Evolutionary conservation across 73 alveolate genomes (phyloP).

Genomic region (Urostyla sp.): DNA sequence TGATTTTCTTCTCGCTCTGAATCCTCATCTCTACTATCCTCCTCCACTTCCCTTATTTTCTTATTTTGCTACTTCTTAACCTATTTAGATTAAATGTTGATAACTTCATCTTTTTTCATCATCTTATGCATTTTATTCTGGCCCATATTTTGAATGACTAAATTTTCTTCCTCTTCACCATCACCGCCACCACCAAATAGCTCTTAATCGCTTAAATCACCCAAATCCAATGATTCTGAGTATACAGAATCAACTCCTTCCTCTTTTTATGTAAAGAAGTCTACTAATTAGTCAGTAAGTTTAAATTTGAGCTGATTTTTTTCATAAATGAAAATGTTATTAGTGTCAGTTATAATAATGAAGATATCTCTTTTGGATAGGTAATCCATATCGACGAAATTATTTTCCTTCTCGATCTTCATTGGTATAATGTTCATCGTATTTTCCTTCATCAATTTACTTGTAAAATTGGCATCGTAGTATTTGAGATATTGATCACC

Average conservation of each 20-base stretch:
- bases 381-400: conserved; percentile 65
- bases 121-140: too few relatives aligned
- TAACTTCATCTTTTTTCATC: too few relatives aligned
- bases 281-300: not conserved
- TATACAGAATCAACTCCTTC: not conserved
- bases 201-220: conserved; percentile 14
- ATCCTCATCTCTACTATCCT: not conserved
- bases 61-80: not conserved
- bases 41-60: not conserved
- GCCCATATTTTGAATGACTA: too few relatives aligned
- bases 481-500: conserved; percentile 56
- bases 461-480: conserved; percentile 65
- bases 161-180: conserved; percentile 14
- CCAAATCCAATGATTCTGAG: not conserved
- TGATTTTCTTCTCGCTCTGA: not conserved
- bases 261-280: not conserved
- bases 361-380: conserved; percentile 48
- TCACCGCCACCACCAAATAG: conserved; percentile 37
- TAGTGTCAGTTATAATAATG: conserved; percentile 46
- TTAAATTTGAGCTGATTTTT: conserved; percentile 33
- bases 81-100: too few relatives aligned
- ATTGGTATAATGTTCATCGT: conserved; percentile 57
- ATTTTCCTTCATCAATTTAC: conserved; percentile 58
- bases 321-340: conserved; percentile 45
- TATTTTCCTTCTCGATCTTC: conserved; percentile 66